Conservation (phyloP, 441 rosid genomes). For the Breynia disticha region DNA sequence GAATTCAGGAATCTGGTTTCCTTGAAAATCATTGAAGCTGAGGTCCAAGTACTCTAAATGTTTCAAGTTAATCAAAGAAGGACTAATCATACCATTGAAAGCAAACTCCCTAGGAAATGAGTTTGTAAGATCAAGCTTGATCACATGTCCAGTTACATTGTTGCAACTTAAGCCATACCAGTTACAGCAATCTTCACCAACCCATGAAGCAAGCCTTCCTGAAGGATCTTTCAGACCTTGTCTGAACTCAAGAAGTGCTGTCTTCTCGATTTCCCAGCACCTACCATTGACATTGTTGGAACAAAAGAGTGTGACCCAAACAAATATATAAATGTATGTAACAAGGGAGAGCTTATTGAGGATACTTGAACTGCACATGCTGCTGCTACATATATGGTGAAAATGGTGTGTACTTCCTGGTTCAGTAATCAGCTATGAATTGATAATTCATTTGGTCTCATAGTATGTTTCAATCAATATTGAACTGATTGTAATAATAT, state of each 20-base stretch:
- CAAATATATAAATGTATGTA: too few species aligned
- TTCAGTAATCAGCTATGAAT: too few species aligned
- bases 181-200: slow-evolving; percentile 22
- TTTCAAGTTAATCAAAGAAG: slow-evolving; percentile 16
- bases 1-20: slow-evolving; percentile 9
- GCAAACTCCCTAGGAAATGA: neutral
- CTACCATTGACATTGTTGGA: neutral
- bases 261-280: slow-evolving; percentile 13
- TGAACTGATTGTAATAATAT: too few species aligned
- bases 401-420: too few species aligned
- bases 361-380: too few species aligned
- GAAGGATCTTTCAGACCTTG: slow-evolving; percentile 20
- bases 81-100: slow-evolving; percentile 16
- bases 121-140: slow-evolving; percentile 17
- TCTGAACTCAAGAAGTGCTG: slow-evolving; percentile 20
- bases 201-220: slow-evolving; percentile 26
- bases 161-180: slow-evolving; percentile 18
- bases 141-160: slow-evolving; percentile 7
- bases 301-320: neutral
- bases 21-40: slow-evolving; percentile 15
- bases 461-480: too few species aligned
- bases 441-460: too few species aligned
- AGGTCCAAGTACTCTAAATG: slow-evolving; percentile 13
- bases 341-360: too few species aligned
- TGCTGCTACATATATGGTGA: too few species aligned